Percentiles rank a stretch among this genome's conserved stretches.
These are phyloP conservation scores for Syncephalastrum contaminatum DNA, from an alignment of 371 early-diverging fungal species.

Conservation along the genomic window DNA sequence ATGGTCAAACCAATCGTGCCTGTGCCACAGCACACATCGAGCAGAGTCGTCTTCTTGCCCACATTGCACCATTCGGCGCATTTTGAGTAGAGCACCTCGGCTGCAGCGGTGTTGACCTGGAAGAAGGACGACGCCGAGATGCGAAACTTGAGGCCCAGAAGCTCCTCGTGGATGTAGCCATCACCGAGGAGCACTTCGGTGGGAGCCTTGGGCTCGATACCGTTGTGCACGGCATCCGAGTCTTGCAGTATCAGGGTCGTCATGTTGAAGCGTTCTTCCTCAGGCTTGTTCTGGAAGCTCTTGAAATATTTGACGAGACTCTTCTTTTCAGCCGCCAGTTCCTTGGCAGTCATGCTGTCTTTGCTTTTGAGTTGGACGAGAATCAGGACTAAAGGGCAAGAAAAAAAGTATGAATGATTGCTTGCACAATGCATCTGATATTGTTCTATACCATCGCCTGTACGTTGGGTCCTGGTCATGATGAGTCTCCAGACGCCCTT, in stretches of 20 bases:
- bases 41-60: constrained; percentile 37
- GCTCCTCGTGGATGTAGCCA: constrained; percentile 55
- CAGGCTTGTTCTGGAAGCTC: constrained; percentile 4
- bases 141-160: constrained; percentile 62
- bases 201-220: constrained; percentile 44
- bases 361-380: too few relatives aligned
- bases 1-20: constrained; percentile 80
- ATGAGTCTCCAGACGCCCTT: too few relatives aligned
- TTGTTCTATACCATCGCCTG: too few relatives aligned
- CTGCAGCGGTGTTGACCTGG: constrained; percentile 73
- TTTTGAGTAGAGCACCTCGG: constrained; percentile 59
- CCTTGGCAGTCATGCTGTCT: too few relatives aligned
- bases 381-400: too few relatives aligned
- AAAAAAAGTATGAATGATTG: too few relatives aligned
- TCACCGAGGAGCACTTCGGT: constrained; percentile 50
- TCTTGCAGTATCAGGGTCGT: constrained; percentile 55
- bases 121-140: constrained; percentile 75
- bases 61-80: constrained; percentile 36
- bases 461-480: too few relatives aligned
- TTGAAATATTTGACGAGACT: too few relatives aligned
- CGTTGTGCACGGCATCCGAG: constrained; percentile 47
- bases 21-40: constrained; percentile 84
- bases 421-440: too few relatives aligned
- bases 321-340: too few relatives aligned
- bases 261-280: constrained; percentile 19